Evolutionary conservation across 805 yeast species (phyloP).

Genomic region (Starmerella floricola): DNA sequence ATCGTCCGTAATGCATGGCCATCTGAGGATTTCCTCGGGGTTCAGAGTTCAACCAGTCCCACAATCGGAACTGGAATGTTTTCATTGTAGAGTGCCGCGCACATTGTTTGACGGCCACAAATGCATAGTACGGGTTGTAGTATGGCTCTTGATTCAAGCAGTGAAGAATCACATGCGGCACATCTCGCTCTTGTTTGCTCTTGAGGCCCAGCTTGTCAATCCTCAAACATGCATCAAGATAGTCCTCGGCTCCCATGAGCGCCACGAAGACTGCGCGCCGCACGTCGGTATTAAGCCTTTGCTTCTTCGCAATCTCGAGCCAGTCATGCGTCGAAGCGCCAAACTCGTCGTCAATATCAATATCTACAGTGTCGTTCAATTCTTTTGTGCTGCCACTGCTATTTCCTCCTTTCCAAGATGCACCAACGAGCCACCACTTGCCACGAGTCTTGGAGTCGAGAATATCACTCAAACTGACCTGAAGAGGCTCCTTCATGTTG

Average conservation of each 20-base stretch:
- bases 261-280: slow-evolving; percentile 89
- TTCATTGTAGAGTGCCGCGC: slow-evolving; percentile 59
- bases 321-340: slow-evolving; percentile 48
- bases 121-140: slow-evolving; percentile 82
- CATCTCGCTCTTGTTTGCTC: slow-evolving; percentile 70
- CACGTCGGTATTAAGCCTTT: slow-evolving; percentile 90
- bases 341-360: slow-evolving; percentile 49
- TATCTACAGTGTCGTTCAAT: slow-evolving; percentile 34
- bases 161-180: slow-evolving; percentile 73
- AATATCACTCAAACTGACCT: slow-evolving; percentile 74
- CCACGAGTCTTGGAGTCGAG: slow-evolving; percentile 66
- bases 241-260: slow-evolving; percentile 91
- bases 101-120: slow-evolving; percentile 66
- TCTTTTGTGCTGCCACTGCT: slow-evolving; percentile 23
- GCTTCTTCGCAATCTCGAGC: slow-evolving; percentile 72
- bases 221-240: slow-evolving; percentile 71
- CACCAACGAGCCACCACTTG: slow-evolving; percentile 98
- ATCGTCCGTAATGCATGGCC: slow-evolving; percentile 61
- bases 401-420: slow-evolving; percentile 79
- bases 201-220: slow-evolving; percentile 69
- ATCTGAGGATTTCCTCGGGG: slow-evolving; percentile 36
- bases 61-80: slow-evolving; percentile 74
- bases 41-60: slow-evolving; percentile 73
- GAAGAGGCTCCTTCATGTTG: slow-evolving; percentile 50
- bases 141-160: slow-evolving; percentile 73